Evolutionary conservation across 2,329 filamentous ascomycete species (phyloP), one percentile per base, ranked within the genome.

Genomic region (Aspergillus sclerotialis): DNA sequence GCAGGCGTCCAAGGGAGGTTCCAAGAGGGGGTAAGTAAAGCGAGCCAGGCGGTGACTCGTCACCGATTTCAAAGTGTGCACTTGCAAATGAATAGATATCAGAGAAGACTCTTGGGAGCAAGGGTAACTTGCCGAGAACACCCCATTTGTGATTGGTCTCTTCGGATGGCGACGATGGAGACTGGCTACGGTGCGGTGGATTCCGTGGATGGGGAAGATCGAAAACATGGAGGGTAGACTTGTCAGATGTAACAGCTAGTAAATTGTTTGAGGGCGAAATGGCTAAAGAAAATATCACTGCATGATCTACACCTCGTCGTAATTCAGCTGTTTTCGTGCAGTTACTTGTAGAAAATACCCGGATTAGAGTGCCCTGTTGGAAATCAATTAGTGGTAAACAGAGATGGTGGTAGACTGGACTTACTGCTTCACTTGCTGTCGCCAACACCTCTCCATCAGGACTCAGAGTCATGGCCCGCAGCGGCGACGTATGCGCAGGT

Each of bases 201-300:
- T 55, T 57, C 19, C 44, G 51, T 23, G 63, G 61, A 33, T 61
- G 57, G 32, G 82, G 82, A 1, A 95, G 72, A 53, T 96, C 88
- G 55, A 95, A 98, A 24, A 98, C 75, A 61, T 98, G 92, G 8
- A 98, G 71, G 1, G 89, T 98, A 5, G 86, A 89, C 64, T 96
- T 98, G 69, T 98, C 92, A 1, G 89, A 95, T 1, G 90, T 96
- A 42, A 88, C 90, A 16, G 92, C 92, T 8, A 96, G 73, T 54
- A 88, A 75, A 28, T 73, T 76, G 33, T 83, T 84, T 1, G 80
- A 80, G 1, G 89, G 89, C 13, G 85, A 93, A 58, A 98, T 92
- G 8, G 83, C 82, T 8, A 98, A 70, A 2, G 85, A 90, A 63
- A 85, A 94, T 46, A 96, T 84, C 35, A 80, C 79, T 11, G 92